Evolutionary conservation across 306 rosid genomes (phyloP), one percentile per base, ranked within the genome.

Genomic region (Cucurbita maxima): DNA sequence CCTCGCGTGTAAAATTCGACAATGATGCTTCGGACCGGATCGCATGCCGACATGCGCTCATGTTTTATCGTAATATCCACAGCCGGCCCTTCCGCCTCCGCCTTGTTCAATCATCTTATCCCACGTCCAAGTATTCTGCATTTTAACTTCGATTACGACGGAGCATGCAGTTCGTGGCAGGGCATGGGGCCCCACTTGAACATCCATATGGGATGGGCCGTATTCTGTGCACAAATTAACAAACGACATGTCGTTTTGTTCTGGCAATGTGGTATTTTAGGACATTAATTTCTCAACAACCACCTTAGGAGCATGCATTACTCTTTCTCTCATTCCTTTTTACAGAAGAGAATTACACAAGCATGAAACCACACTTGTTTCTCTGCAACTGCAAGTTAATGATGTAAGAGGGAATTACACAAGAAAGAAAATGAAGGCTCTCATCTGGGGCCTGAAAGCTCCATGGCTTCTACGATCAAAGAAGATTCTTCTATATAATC

Each of bases 401-500:
- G 25, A 15, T 48, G 43, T 4, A 41, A 41, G 15, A 62, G 25
- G 25, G 48, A 61, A 61, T 38, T 61, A 62, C 48, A 63, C 20
- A 25, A 7, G 20, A 41, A 56, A 10, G 25, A 18, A 58, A 56
- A 41, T 11, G 67, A 22, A 7, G 41, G 7, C 40, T 54, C 79
- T 95, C 93, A 95, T 85, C 99, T 88, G 57, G 99, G 99, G 25
- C 99, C 99, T 50, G 99, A 95, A 69, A 95, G 99, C 86, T 95
- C 99, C 97, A 95, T 89, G 34, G 97, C 97, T 82, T 95, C 99
- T 36, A 89, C 70, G 60, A 95, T 89, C 50, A 95, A 90, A 45
- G 99, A 88, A 55, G 97, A 91, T 81, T 95, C 99, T 59, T 91
- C 97, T 66, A 95, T 88, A 62, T 79, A 95, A 82, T 91, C 97